Percentiles rank a stretch among this genome's conserved stretches.
phyloP scores from a whole-genome alignment of 192 early-diverging fungal genomes.

The Backusella mclennaniae region DNA sequence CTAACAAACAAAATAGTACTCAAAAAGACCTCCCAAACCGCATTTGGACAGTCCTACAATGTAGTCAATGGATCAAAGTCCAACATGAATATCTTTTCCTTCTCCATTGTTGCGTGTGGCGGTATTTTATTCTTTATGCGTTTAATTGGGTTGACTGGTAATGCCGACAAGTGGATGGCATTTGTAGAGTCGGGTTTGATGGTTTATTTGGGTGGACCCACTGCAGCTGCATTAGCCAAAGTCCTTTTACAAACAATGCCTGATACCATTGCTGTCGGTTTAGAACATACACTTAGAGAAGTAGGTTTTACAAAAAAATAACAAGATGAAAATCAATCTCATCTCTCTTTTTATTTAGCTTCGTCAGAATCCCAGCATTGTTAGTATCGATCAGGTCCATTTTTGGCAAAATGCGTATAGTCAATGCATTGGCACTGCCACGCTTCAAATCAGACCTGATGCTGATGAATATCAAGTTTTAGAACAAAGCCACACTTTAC shows the following conservation, averaged over 20 bases:
- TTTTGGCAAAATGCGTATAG: conserved; percentile 57
- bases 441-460: conserved; percentile 42
- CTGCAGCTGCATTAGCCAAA: conserved; percentile 47
- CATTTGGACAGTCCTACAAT: conserved; percentile 30
- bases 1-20: background rate
- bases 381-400: conserved; percentile 46
- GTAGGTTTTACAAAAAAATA: background rate
- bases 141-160: conserved; percentile 1
- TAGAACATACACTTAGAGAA: conserved; percentile 46
- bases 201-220: conserved; percentile 47
- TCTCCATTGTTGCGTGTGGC: conserved; percentile 38
- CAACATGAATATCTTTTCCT: conserved; percentile 37
- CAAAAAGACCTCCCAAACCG: conserved; percentile 11
- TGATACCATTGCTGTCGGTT: conserved; percentile 26
- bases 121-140: conserved; percentile 27
- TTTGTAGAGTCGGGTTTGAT: conserved; percentile 45
- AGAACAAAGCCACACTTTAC: background rate
- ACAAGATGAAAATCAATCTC: background rate
- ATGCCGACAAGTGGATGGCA: conserved; percentile 47
- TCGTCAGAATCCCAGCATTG: conserved; percentile 41
- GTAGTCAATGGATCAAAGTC: conserved; percentile 19
- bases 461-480: conserved; percentile 50
- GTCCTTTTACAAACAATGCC: conserved; percentile 56
- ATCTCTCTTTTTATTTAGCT: conserved; percentile 18
- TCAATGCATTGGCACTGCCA: conserved; percentile 48